Evolutionary conservation across 2,329 filamentous ascomycete species (phyloP), one percentile per base, ranked within the genome.

Genomic region (Neodidymelliopsis sp.): DNA sequence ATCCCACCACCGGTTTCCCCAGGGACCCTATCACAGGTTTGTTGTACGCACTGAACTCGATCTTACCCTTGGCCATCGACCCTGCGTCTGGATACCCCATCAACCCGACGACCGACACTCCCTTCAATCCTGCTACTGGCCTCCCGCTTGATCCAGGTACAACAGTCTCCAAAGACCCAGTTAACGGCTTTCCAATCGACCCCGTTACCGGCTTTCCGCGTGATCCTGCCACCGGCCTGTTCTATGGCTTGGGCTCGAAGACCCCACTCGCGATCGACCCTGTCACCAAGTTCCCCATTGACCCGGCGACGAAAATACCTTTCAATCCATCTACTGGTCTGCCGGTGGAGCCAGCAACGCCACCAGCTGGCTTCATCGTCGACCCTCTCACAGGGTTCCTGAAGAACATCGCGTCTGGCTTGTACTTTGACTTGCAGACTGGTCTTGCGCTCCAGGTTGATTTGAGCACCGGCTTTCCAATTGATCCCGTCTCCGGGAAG

Each of bases 401-500:
- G n/a, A n/a, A n/a, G n/a, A n/a, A n/a, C n/a, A n/a, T n/a, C n/a
- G n/a, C n/a, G n/a, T n/a, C n/a, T n/a, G n/a, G n/a, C n/a, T n/a
- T n/a, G n/a, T n/a, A n/a, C n/a, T n/a, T n/a, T n/a, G n/a, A n/a
- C n/a, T n/a, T n/a, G n/a, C n/a, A n/a, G n/a, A n/a, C n/a, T n/a
- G n/a, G n/a, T n/a, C n/a, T n/a, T n/a, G n/a, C n/a, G n/a, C n/a
- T n/a, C n/a, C n/a, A n/a, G n/a, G n/a, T n/a, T n/a, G n/a, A n/a
- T n/a, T n/a, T n/a, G n/a, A n/a, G n/a, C n/a, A n/a, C n/a, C 9
- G 24, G 24, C 2, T 22, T 39, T 5, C 36, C 36, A 4, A 39
- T 41, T 16, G 38, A 41, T 6, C 38, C 38, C 1, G 33, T 41
- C 20, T 31, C 38, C 6, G 20, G n/a, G n/a, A n/a, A n/a, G n/a